phyloP scores from a whole-genome alignment of 2,329 filamentous ascomycete genomes.

The Fusarium sp. region DNA sequence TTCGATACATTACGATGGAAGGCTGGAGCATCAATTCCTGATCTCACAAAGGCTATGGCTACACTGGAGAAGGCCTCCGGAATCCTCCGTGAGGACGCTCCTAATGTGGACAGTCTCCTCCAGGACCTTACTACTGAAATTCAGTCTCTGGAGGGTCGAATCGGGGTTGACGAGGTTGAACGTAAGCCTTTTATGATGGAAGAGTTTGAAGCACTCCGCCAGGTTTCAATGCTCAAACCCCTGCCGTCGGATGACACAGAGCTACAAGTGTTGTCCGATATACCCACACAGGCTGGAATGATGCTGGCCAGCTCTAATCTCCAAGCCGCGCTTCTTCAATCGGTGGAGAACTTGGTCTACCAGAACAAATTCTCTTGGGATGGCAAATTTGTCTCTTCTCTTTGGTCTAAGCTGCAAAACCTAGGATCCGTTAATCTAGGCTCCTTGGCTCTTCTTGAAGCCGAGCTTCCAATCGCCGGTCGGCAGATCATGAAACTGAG shows the following conservation, averaged over 20 bases:
- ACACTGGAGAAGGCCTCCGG: conserved; percentile 68
- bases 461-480: conserved; percentile 72
- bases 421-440: conserved; percentile 67
- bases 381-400: conserved; percentile 55
- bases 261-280: conserved; percentile 61
- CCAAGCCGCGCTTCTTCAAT: conserved; percentile 58
- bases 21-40: conserved; percentile 61
- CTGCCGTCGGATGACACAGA: conserved; percentile 45
- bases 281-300: conserved; percentile 51
- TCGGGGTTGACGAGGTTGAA: conserved; percentile 56
- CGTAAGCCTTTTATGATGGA: conserved; percentile 63
- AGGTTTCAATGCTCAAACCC: conserved; percentile 60
- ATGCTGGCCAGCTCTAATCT: conserved; percentile 49
- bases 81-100: conserved; percentile 59
- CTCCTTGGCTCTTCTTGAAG: conserved; percentile 72
- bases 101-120: conserved; percentile 61
- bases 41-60: conserved; percentile 64
- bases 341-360: conserved; percentile 60
- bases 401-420: conserved; percentile 67
- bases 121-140: conserved; percentile 64
- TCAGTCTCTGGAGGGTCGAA: conserved; percentile 60
- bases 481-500: conserved; percentile 64
- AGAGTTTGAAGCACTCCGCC: conserved; percentile 69
- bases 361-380: conserved; percentile 55
- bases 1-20: conserved; percentile 74